Conservation (phyloP, 441 rosid genomes). For the Aquilaria agallochum region DNA sequence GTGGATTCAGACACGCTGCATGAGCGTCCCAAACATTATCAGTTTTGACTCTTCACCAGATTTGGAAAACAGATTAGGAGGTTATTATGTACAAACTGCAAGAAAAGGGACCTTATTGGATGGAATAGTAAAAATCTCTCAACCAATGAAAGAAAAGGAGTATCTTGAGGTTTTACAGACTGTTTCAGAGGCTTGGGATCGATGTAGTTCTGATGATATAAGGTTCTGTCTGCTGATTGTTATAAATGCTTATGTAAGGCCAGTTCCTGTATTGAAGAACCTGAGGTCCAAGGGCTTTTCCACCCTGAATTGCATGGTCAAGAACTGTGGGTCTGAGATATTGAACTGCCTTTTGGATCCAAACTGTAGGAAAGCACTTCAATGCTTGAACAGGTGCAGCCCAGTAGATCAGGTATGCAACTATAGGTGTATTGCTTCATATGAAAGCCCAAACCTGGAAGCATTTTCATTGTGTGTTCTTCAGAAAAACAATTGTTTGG, state of each 20-base stretch:
- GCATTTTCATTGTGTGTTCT: conserved; percentile 83
- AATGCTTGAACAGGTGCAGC: conserved; percentile 88
- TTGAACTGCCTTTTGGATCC: conserved; percentile 82
- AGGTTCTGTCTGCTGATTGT: conserved; percentile 76
- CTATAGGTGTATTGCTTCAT: conserved; percentile 86
- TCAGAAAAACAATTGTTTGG: conserved; percentile 83
- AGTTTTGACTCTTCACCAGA: conserved; percentile 54
- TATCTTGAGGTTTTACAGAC: conserved; percentile 49
- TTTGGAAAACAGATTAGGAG: conserved; percentile 59
- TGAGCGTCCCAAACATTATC: conserved; percentile 45
- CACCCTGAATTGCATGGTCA: conserved; percentile 74
- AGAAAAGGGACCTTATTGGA: conserved; percentile 24
- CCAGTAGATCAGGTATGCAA: conserved; percentile 94
- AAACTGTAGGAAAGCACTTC: conserved; percentile 82
- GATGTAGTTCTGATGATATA: conserved; percentile 75
- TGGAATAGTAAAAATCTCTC: conserved; percentile 24
- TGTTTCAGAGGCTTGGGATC: conserved; percentile 76
- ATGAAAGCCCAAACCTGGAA: conserved; percentile 79
- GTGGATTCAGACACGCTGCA: conserved; percentile 52
- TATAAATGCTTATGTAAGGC: conserved; percentile 79
- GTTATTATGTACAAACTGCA: conserved; percentile 33
- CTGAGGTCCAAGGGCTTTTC: conserved; percentile 87
- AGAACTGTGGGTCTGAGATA: conserved; percentile 80
- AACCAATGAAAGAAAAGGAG: conserved; percentile 30
- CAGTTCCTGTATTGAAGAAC: conserved; percentile 67